Conservation (phyloP, 2,329 filamentous ascomycete genomes). For the Coccinonectria pachysandricola region DNA sequence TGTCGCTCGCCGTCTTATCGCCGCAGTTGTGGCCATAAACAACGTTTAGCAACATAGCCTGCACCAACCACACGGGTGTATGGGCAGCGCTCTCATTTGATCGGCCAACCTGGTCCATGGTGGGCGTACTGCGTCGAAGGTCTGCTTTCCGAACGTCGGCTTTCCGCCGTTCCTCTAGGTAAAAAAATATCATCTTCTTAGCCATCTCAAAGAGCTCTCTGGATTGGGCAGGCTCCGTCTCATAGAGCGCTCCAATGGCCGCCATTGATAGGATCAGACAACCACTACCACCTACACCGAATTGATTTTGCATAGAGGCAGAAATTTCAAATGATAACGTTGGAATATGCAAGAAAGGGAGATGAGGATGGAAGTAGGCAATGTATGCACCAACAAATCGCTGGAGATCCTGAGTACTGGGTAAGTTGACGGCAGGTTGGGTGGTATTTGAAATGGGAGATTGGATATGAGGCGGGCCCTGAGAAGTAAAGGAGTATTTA, state of each 20-base stretch:
- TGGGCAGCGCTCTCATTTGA: constrained; percentile 52
- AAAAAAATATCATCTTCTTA: constrained; percentile 90
- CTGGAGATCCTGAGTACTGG: constrained; percentile 76
- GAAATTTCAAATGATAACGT: constrained; percentile 84
- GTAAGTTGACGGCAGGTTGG: constrained; percentile 50
- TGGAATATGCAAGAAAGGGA: constrained; percentile 88
- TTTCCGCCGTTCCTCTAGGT: constrained; percentile 83
- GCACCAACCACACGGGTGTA: constrained; percentile 88
- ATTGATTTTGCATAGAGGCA: constrained; percentile 52
- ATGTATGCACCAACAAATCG: constrained; percentile 87
- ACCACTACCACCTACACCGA: constrained; percentile 64
- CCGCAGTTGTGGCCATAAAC: constrained; percentile 93
- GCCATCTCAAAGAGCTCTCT: constrained; percentile 84
- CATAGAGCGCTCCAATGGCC: constrained; percentile 73
- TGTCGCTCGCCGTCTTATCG: constrained; percentile 82
- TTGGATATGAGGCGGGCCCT: constrained; percentile 41
- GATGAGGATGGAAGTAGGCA: constrained; percentile 83
- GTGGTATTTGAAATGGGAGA: constrained; percentile 37
- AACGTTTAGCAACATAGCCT: constrained; percentile 93
- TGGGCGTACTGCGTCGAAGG: constrained; percentile 41
- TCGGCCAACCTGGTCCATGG: constrained; percentile 36
- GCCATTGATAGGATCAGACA: constrained; percentile 78
- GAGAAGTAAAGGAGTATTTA: constrained; percentile 53
- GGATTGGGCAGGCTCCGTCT: constrained; percentile 69
- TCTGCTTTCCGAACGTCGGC: constrained; percentile 63